Evolutionary conservation across 148 eudicot genomes (phyloP).

Genomic region (Chenopodium berlandieri): DNA sequence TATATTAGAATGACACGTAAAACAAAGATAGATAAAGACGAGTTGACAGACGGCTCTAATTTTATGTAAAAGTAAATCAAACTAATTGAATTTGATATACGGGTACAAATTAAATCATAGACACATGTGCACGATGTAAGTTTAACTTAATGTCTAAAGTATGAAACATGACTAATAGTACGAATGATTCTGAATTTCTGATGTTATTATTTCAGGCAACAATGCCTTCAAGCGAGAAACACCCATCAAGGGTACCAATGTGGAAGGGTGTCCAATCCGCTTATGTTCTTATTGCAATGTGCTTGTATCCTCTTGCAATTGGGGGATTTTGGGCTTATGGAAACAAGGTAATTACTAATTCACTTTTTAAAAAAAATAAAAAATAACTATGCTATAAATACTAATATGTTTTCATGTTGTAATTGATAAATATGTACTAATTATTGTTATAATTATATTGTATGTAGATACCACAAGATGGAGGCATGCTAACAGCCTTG

Average conservation of each 20-base stretch:
- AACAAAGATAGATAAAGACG: no score
- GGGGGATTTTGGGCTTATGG: conserved; percentile 95
- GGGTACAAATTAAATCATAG: no score
- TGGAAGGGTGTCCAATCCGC: conserved; percentile 80
- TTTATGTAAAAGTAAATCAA: no score
- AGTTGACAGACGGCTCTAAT: no score
- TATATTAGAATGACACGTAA: no score
- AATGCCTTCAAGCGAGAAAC: conserved; percentile 88
- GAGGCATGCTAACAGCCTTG: conserved; percentile 68
- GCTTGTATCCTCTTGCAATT: conserved; percentile 78
- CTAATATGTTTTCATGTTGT: background rate
- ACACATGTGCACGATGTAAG: no score
- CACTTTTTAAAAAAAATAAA: no score
- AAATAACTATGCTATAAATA: background rate
- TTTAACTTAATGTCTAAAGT: no score
- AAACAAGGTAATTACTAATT: conserved; percentile 35
- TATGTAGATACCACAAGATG: conserved; percentile 59
- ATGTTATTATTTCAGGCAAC: conserved; percentile 52
- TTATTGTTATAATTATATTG: background rate
- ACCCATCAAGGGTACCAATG: conserved; percentile 85
- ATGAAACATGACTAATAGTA: background rate
- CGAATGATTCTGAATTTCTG: background rate
- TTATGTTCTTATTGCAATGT: conserved; percentile 59
- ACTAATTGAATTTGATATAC: no score
- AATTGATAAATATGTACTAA: background rate